A percentile compares a stretch with the other conserved stretches of the same genome.
phyloP scores from a whole-genome alignment of 306 rosid genomes.

The Quercus cerris region DNA sequence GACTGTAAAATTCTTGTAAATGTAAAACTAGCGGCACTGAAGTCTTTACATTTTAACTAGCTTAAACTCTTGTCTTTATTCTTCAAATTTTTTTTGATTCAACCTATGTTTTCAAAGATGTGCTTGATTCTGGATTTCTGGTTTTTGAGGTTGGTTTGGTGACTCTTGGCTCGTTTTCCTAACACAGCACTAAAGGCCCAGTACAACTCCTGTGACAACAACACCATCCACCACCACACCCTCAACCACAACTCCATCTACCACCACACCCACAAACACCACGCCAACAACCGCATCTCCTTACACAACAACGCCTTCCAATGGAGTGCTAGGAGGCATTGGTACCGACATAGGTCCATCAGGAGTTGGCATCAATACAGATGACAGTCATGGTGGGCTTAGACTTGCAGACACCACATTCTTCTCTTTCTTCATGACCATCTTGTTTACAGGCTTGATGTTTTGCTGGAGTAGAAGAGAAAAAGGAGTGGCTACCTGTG shows the following conservation, averaged over 20 bases:
- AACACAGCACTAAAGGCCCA: constrained; percentile 42
- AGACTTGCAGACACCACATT: constrained; percentile 21
- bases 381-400: constrained; percentile 55
- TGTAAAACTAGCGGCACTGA: not conserved
- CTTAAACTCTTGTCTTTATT: not conserved
- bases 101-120: not conserved
- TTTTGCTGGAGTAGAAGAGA: constrained; percentile 50
- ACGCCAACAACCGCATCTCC: constrained; percentile 16
- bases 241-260: constrained; percentile 22
- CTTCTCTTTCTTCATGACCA: constrained; percentile 16
- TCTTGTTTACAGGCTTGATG: constrained; percentile 48
- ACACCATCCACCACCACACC: constrained; percentile 34
- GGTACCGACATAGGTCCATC: constrained; percentile 47
- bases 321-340: constrained; percentile 64
- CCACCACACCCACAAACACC: not conserved
- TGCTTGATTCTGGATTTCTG: not conserved
- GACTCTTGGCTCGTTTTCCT: not conserved
- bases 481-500: not conserved
- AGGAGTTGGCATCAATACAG: constrained; percentile 58
- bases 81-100: not conserved
- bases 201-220: constrained; percentile 30
- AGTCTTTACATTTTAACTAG: not conserved
- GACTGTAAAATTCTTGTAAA: too few species aligned
- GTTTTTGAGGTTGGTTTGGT: constrained; percentile 1
- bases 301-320: constrained; percentile 33